phyloP scores from a whole-genome alignment of 306 rosid species.

The Fagus crenata region DNA sequence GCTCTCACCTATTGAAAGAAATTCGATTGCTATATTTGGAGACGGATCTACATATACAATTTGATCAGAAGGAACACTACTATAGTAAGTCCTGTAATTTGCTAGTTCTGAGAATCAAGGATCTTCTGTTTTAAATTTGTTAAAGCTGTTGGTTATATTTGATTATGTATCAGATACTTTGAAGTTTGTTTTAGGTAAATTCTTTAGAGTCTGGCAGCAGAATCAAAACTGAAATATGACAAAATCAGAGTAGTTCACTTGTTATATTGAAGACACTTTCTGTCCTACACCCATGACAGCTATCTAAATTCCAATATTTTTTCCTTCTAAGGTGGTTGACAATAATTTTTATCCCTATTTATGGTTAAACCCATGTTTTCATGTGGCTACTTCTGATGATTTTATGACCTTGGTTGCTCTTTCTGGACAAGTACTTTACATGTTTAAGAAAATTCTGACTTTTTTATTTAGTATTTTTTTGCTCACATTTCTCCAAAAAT shows the following conservation, averaged over 20 bases:
- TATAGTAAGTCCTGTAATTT: neutral
- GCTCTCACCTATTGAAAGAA: neutral
- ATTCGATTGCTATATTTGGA: too few species aligned
- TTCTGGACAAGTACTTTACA: neutral
- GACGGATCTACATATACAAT: neutral
- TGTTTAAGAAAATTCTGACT: neutral
- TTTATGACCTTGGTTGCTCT: constrained; percentile 1
- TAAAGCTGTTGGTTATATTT: neutral
- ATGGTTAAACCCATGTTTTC: neutral
- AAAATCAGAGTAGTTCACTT: neutral
- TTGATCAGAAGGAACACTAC: neutral
- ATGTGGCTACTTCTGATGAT: constrained; percentile 3
- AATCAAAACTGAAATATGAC: neutral
- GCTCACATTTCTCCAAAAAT: neutral
- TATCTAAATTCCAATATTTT: neutral
- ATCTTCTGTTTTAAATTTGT: neutral
- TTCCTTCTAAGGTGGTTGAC: neutral
- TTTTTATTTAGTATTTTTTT: neutral
- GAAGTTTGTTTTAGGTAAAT: neutral
- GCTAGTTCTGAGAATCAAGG: neutral
- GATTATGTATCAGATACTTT: neutral
- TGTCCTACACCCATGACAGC: neutral
- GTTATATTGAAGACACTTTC: neutral
- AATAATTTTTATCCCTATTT: neutral
- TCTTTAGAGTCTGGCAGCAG: neutral